Conservation (phyloP, 2,329 filamentous ascomycete genomes). For the Madurella fahalii region DNA sequence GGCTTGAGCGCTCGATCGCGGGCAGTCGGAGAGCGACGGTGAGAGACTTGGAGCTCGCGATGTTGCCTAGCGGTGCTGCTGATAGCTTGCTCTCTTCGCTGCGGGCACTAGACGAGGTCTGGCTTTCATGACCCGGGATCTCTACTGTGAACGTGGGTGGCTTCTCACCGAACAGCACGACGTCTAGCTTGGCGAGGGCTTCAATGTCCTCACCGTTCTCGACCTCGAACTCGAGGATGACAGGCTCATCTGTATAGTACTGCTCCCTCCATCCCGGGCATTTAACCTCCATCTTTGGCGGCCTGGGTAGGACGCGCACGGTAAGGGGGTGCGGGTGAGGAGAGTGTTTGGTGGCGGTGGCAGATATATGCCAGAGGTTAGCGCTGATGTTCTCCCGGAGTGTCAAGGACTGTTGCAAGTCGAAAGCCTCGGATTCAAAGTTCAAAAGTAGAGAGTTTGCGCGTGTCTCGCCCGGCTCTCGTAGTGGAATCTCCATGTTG, state of each 20-base stretch:
- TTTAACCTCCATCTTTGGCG: conserved; percentile 81
- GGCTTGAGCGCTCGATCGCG: conserved; percentile 47
- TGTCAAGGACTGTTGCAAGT: conserved; percentile 61
- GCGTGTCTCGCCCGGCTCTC: conserved; percentile 75
- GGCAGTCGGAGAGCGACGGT: conserved; percentile 46
- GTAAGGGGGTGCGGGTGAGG: conserved; percentile 48
- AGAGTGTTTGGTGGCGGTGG: conserved; percentile 42
- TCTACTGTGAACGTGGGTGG: conserved; percentile 43
- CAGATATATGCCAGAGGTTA: conserved; percentile 49
- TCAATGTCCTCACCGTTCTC: conserved; percentile 80
- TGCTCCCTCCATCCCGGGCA: conserved; percentile 60
- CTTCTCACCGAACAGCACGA: conserved; percentile 59
- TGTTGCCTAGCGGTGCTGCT: conserved; percentile 43
- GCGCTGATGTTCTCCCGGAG: conserved; percentile 40
- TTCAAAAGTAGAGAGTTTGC: conserved; percentile 60
- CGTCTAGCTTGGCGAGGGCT: conserved; percentile 66
- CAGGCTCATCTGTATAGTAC: conserved; percentile 80
- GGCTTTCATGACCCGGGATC: conserved; percentile 27
- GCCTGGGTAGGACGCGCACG: conserved; percentile 77
- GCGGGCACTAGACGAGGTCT: conserved; percentile 20
- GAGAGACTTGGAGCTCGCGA: conserved; percentile 43
- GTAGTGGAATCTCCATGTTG: conserved; percentile 66
- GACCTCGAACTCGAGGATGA: conserved; percentile 65
- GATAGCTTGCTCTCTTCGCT: conserved; percentile 42
- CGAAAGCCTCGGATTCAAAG: conserved; percentile 62